Base-by-base conservation (phyloP, 257 asterid species). In the Primulina tabacum region DNA sequence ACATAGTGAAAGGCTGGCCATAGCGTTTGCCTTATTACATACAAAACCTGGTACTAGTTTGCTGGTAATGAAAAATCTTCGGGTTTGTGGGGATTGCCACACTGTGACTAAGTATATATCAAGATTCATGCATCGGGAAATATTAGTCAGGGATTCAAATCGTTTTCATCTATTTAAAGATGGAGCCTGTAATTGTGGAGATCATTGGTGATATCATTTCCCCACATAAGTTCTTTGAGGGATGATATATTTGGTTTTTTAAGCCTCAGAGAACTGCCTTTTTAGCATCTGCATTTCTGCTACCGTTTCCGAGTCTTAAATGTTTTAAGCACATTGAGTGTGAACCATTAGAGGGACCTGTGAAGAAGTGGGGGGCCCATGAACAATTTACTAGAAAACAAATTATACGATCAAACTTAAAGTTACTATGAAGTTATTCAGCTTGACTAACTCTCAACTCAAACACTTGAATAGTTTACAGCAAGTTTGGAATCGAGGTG, bases 71-170 rank as follows among this genome's bases (percentile, higher is more conserved):
- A 87, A 85, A 84, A 84, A 86, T 67, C 87, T 86, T 59, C 78
- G 85, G 69, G 89, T 84, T 65, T 84, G 95, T 64, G 87, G 86
- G 72, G 88, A 87, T 77, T 85, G 91, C 78, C 93, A 89, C 72
- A 85, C 84, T 61, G 83, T 79, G 64, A 82, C 87, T 30, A 85
- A 85, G 78, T 81, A 83, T 71, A 77, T 87, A 73, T 87, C 82
- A 14, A 85, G 79, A 76, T 74, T 85, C 65, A 78, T 78, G 83
- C 67, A 69, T 33, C 63, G 85, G 69, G 91, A 85, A 63, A 87
- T 89, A 72, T 74, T 85, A 65, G 89, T 83, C 14, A 83, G 91
- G 75, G 89, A 85, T 85, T 85, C 88, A 20, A 83, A 82, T 60
- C 71, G 84, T 30, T 85, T 89, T 79, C 87, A 87, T 83, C 68